Evolutionary conservation across 2,329 filamentous ascomycete species (phyloP).

Genomic region (Cercospora berteroae): DNA sequence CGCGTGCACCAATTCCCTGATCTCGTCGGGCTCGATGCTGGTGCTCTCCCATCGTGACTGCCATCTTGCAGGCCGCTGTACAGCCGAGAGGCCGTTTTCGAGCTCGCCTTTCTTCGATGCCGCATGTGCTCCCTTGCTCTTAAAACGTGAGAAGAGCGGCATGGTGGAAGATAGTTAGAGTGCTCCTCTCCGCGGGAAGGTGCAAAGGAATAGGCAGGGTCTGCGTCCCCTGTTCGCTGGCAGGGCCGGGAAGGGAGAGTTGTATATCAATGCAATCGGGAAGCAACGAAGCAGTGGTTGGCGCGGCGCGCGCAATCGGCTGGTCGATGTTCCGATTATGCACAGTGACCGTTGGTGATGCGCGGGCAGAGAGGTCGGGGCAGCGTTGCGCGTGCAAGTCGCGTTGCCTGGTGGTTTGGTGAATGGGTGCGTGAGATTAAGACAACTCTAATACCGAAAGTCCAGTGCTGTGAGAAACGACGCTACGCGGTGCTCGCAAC

Average conservation of each 20-base stretch:
- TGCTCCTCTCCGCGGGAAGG: not conserved
- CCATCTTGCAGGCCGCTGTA: constrained; percentile 70
- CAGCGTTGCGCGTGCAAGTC: constrained; percentile 4
- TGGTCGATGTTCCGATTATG: not conserved
- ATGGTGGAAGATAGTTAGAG: constrained; percentile 37
- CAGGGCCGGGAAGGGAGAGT: not conserved
- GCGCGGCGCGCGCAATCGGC: not conserved
- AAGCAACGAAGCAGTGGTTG: not conserved
- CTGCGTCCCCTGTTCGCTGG: constrained; percentile 6
- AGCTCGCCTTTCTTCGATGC: constrained; percentile 54
- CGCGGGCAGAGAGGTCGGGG: not conserved
- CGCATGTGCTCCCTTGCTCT: constrained; percentile 65
- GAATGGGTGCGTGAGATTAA: not conserved
- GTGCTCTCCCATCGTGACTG: constrained; percentile 80
- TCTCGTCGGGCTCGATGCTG: constrained; percentile 81
- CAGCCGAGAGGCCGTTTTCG: constrained; percentile 43
- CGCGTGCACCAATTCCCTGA: constrained; percentile 78
- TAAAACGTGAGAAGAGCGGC: constrained; percentile 64
- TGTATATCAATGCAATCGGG: constrained; percentile 2
- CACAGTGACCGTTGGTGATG: not conserved
- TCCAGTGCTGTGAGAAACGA: not conserved
- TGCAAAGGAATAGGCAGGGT: constrained; percentile 1
- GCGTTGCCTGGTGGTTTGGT: not conserved
- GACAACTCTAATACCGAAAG: not conserved
- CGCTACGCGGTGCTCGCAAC: not conserved